phyloP scores from a whole-genome alignment of 2,329 filamentous ascomycete species.

The Claviceps arundinis region DNA sequence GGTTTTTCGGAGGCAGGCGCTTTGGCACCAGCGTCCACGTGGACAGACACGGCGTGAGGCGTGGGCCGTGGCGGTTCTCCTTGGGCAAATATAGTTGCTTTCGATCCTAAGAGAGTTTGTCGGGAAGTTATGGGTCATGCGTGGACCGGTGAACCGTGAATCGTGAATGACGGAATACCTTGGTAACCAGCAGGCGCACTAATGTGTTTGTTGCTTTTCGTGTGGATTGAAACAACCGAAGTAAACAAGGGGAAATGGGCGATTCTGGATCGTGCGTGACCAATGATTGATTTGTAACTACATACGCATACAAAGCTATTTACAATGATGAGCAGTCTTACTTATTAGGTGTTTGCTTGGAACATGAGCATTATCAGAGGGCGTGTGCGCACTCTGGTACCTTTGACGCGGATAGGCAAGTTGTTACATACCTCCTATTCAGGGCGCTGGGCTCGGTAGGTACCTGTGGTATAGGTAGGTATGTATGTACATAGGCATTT shows the following conservation, averaged over 20 bases:
- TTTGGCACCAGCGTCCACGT: conserved; percentile 36
- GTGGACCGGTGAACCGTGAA: neutral
- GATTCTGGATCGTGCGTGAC: neutral
- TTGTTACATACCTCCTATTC: neutral
- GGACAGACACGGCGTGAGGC: conserved; percentile 31
- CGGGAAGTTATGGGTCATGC: neutral
- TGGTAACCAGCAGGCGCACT: neutral
- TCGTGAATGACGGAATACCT: neutral
- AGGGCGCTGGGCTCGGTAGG: neutral
- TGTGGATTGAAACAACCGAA: neutral
- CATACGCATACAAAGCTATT: no score
- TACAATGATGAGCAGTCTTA: no score
- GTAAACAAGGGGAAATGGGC: neutral
- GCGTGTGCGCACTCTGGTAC: no score
- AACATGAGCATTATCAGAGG: no score
- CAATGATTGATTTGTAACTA: no score
- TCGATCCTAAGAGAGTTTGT: conserved; percentile 6
- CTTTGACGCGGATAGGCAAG: no score
- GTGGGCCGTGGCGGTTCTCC: conserved; percentile 37
- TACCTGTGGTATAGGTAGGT: no score
- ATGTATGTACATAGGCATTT: no score
- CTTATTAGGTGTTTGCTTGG: no score
- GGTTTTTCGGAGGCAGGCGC: conserved; percentile 32
- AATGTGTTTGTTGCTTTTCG: neutral
- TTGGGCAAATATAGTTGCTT: conserved; percentile 39